Percentiles rank a stretch among this genome's conserved stretches.
phyloP scores from a whole-genome alignment of 2,329 filamentous ascomycete species.

The Triangularia setosa region DNA sequence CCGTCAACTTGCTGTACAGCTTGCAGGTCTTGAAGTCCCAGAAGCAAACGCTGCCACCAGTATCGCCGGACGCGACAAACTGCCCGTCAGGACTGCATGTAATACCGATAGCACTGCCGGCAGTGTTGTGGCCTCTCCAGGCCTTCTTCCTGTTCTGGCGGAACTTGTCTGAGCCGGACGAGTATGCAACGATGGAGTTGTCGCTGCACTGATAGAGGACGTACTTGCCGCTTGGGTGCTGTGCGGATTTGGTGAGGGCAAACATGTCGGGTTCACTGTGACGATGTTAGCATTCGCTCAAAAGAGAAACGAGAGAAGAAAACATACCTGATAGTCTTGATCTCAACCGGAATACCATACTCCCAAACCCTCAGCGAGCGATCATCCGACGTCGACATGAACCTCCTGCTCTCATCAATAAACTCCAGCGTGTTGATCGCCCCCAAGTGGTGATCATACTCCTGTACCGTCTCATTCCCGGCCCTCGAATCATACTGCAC shows the following conservation, averaged over 20 bases:
- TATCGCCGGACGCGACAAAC: slow-evolving; percentile 83
- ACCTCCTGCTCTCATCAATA: slow-evolving; percentile 87
- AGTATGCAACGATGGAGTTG: slow-evolving; percentile 96
- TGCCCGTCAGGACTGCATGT: slow-evolving; percentile 87
- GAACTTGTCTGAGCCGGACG: slow-evolving; percentile 83
- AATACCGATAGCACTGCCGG: slow-evolving; percentile 87
- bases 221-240: slow-evolving; percentile 88
- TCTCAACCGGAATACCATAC: slow-evolving; percentile 87
- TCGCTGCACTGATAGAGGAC: slow-evolving; percentile 90
- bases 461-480: slow-evolving; percentile 76
- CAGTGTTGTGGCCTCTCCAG: slow-evolving; percentile 93
- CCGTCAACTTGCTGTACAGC: slow-evolving; percentile 95
- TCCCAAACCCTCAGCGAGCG: slow-evolving; percentile 96
- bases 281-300: slow-evolving; percentile 5
- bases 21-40: slow-evolving; percentile 99
- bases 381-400: slow-evolving; percentile 97
- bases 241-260: slow-evolving; percentile 78
- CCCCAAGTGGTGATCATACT: slow-evolving; percentile 98
- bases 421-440: slow-evolving; percentile 97
- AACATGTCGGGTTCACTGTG: slow-evolving; percentile 97
- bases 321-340: slow-evolving; percentile 64
- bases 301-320: not conserved
- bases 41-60: slow-evolving; percentile 85
- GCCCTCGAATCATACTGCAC: slow-evolving; percentile 90
- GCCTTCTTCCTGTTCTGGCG: slow-evolving; percentile 96